Evolutionary conservation across 23 red algal species (phyloP).

Genomic region (Gracilariopsis chorda): DNA sequence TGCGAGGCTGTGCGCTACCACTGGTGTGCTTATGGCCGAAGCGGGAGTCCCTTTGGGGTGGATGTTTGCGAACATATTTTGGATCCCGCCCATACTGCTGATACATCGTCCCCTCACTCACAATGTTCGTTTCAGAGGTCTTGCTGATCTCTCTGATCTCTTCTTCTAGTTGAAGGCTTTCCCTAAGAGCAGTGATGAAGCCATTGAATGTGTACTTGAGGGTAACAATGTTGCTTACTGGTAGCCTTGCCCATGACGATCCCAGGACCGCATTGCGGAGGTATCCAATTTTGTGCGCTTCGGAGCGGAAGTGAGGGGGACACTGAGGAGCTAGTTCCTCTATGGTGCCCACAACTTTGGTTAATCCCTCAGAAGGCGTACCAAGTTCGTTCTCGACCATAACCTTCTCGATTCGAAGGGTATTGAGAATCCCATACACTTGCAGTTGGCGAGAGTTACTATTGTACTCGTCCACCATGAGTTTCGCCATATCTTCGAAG

Average conservation of each 20-base stretch:
- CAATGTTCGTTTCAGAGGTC: not conserved
- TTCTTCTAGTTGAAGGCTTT: constrained; percentile 38
- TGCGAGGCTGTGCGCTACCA: not conserved
- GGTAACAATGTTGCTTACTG: constrained; percentile 31
- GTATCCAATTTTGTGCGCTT: constrained; percentile 32
- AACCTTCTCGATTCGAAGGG: not conserved
- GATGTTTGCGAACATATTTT: constrained; percentile 25
- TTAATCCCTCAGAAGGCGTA: not conserved
- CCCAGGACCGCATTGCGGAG: not conserved
- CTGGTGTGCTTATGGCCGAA: not conserved
- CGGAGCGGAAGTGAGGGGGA: constrained; percentile 10
- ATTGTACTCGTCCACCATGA: constrained; percentile 49
- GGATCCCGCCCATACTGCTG: constrained; percentile 53
- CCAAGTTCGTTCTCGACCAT: constrained; percentile 42
- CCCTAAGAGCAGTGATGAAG: constrained; percentile 35
- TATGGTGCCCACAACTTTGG: constrained; percentile 1
- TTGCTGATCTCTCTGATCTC: not conserved
- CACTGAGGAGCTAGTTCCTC: constrained; percentile 18
- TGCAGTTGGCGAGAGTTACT: constrained; percentile 30
- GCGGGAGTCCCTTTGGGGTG: not conserved
- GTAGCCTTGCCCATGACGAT: not conserved
- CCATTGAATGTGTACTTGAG: constrained; percentile 35
- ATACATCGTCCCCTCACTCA: not conserved
- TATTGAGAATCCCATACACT: constrained; percentile 6
- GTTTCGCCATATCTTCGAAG: constrained; percentile 41